Evolutionary conservation across 2,329 filamentous ascomycete genomes (phyloP).

Genomic region (Amesomyces nigricolor): DNA sequence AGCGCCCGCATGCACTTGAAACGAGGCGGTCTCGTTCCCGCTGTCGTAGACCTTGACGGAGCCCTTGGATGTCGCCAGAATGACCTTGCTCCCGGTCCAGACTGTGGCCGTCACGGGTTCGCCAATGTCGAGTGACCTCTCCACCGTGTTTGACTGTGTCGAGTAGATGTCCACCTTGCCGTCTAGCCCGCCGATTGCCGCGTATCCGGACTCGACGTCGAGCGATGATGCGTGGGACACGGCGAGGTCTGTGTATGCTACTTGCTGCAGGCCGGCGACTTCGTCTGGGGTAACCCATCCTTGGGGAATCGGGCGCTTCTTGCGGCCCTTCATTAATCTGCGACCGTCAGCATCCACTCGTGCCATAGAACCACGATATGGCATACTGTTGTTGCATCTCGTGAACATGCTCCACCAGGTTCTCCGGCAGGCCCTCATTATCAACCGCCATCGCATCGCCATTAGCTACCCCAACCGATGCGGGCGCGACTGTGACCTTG

Average conservation of each 20-base stretch:
- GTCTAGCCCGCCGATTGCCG: slow-evolving; percentile 68
- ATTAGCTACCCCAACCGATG: slow-evolving; percentile 44
- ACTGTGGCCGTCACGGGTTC: slow-evolving; percentile 61
- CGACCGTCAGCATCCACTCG: slow-evolving; percentile 15
- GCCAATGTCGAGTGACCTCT: slow-evolving; percentile 61
- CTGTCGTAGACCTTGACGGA: slow-evolving; percentile 73
- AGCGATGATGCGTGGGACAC: slow-evolving; percentile 47
- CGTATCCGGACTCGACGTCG: slow-evolving; percentile 54
- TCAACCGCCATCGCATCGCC: slow-evolving; percentile 94
- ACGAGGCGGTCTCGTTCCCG: slow-evolving; percentile 61
- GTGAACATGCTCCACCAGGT: slow-evolving; percentile 67
- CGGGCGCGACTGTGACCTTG: slow-evolving; percentile 68
- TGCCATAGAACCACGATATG: background rate
- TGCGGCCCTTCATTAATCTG: slow-evolving; percentile 80
- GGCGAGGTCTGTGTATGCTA: slow-evolving; percentile 42
- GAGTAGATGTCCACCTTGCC: slow-evolving; percentile 73
- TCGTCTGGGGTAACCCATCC: slow-evolving; percentile 76
- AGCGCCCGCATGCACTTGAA: slow-evolving; percentile 77
- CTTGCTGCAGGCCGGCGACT: slow-evolving; percentile 48
- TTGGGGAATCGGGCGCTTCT: slow-evolving; percentile 80
- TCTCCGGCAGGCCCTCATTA: slow-evolving; percentile 66
- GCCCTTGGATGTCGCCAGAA: slow-evolving; percentile 70
- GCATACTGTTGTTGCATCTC: slow-evolving; percentile 73
- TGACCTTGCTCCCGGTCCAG: slow-evolving; percentile 63
- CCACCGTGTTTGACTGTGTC: slow-evolving; percentile 58